phyloP scores from a whole-genome alignment of 345 rosid species.

The Noccaea caerulescens region DNA sequence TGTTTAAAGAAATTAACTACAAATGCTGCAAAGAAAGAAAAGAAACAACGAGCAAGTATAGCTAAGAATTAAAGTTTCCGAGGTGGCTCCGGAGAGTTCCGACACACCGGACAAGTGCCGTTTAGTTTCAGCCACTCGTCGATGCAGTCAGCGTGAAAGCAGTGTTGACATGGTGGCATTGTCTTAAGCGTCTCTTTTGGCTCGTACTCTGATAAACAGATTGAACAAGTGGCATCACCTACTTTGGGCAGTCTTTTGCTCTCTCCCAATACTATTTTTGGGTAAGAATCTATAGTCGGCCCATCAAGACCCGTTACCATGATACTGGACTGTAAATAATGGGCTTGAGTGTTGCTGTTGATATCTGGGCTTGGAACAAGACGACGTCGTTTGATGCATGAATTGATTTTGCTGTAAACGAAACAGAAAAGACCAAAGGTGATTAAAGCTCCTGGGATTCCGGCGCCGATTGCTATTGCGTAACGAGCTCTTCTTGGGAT shows the following conservation, averaged over 20 bases:
- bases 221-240: constrained; percentile 55
- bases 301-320: constrained; percentile 49
- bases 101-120: constrained; percentile 63
- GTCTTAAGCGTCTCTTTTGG: constrained; percentile 57
- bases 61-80: constrained; percentile 2
- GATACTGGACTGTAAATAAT: constrained; percentile 28
- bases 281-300: constrained; percentile 60
- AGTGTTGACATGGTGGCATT: constrained; percentile 63
- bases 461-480: constrained; percentile 57
- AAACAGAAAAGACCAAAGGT: constrained; percentile 48
- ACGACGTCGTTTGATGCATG: constrained; percentile 29
- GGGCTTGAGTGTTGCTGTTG: constrained; percentile 38
- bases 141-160: constrained; percentile 64
- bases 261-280: constrained; percentile 58
- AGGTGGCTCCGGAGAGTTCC: constrained; percentile 51
- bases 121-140: constrained; percentile 66
- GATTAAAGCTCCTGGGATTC: constrained; percentile 57
- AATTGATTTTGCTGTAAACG: constrained; percentile 46
- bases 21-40: too few species aligned
- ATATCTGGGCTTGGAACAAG: constrained; percentile 28
- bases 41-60: background rate
- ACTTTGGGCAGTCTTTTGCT: constrained; percentile 54
- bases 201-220: constrained; percentile 63
- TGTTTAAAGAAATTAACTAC: too few species aligned
- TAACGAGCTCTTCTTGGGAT: constrained; percentile 52